Conservation (phyloP, 2,329 filamentous ascomycete genomes). For the Claviceps arundinis region DNA sequence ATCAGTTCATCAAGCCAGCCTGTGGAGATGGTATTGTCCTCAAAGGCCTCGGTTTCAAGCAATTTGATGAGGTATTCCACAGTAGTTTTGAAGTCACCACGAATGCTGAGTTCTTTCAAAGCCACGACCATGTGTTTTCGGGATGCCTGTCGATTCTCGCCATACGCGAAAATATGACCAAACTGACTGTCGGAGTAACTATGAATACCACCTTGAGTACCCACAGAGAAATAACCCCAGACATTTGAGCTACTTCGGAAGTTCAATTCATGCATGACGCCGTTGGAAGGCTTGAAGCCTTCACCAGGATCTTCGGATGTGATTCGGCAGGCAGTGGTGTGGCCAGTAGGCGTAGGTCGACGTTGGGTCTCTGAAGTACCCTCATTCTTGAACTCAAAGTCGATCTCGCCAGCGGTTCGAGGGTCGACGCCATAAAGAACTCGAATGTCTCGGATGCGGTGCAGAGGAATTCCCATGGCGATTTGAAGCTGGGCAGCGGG, state of each 20-base stretch:
- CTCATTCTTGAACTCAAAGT: conserved; percentile 89
- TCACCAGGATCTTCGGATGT: conserved; percentile 97
- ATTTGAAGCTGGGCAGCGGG: conserved; percentile 96
- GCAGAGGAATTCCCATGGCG: conserved; percentile 94
- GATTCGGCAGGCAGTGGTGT: conserved; percentile 97
- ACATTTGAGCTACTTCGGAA: conserved; percentile 98
- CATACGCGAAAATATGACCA: conserved; percentile 97
- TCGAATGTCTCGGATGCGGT: conserved; percentile 91
- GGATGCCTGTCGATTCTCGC: conserved; percentile 90
- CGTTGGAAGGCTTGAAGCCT: conserved; percentile 98
- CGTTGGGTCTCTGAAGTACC: conserved; percentile 75
- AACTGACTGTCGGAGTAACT: conserved; percentile 99
- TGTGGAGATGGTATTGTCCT: conserved; percentile 98
- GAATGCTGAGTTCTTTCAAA: conserved; percentile 96
- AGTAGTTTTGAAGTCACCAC: conserved; percentile 96
- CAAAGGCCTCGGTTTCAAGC: conserved; percentile 93
- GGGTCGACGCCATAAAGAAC: conserved; percentile 93
- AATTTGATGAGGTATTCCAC: conserved; percentile 99
- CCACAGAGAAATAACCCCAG: conserved; percentile 99
- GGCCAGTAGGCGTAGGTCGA: conserved; percentile 83
- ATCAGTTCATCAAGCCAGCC: conserved; percentile 98
- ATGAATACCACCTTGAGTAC: conserved; percentile 92
- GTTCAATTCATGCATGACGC: conserved; percentile 98
- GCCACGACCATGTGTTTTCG: conserved; percentile 99
- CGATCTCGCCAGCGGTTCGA: conserved; percentile 72